Conservation (phyloP, 306 rosid species). For the Malus sieversii region DNA sequence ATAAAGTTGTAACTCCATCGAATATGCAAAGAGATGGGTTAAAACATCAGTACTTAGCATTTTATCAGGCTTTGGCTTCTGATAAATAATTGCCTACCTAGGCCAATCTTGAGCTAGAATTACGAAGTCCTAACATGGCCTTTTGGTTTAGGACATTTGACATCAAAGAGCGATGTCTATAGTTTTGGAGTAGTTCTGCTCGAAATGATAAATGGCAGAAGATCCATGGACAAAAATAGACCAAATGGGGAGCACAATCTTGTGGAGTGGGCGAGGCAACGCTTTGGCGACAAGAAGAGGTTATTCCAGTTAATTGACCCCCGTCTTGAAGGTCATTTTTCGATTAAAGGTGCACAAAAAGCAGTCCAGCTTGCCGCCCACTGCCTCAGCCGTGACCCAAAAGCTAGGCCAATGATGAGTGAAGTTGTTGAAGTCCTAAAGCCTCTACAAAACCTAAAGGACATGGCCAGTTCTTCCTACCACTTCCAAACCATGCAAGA, state of each 20-base stretch:
- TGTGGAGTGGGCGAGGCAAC: conserved; percentile 84
- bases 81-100: background rate
- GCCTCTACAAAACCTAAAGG: conserved; percentile 77
- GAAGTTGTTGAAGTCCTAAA: conserved; percentile 65
- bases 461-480: conserved; percentile 78
- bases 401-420: conserved; percentile 81
- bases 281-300: conserved; percentile 65
- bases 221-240: conserved; percentile 83
- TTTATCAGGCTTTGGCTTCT: background rate
- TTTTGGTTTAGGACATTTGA: conserved; percentile 63
- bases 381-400: conserved; percentile 89
- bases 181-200: conserved; percentile 95
- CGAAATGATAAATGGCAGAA: conserved; percentile 85
- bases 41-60: background rate
- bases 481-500: conserved; percentile 60
- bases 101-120: conserved; percentile 13
- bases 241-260: conserved; percentile 96
- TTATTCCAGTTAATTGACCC: conserved; percentile 73
- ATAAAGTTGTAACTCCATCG: background rate
- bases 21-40: background rate
- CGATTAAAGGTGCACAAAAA: conserved; percentile 74
- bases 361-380: conserved; percentile 65
- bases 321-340: conserved; percentile 94
- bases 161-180: conserved; percentile 89
- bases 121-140: background rate